phyloP scores from a whole-genome alignment of 345 rosid genomes.

The Gossypium stocksii region DNA sequence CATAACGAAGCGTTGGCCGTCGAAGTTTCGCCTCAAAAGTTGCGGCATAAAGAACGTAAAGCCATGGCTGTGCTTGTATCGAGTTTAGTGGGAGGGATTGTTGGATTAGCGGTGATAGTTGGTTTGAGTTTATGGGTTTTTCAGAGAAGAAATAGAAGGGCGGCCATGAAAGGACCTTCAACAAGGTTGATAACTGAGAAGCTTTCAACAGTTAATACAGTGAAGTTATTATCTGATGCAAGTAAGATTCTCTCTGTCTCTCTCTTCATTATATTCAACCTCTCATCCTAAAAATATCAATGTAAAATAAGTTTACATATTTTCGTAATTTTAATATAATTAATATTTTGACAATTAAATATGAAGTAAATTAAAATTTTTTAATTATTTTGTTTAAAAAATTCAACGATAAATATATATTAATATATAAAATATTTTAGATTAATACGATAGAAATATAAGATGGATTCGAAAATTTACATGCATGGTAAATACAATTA shows the following conservation, averaged over 20 bases:
- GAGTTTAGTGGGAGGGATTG: conserved; percentile 39
- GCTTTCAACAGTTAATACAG: conserved; percentile 28
- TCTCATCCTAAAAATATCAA: too few species aligned
- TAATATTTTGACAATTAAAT: too few species aligned
- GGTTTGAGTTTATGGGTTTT: conserved; percentile 28
- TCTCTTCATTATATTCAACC: neutral
- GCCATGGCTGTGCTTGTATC: conserved; percentile 33
- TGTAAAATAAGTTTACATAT: too few species aligned
- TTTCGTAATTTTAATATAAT: too few species aligned
- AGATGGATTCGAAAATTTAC: too few species aligned
- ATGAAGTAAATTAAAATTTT: too few species aligned
- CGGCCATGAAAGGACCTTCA: conserved; percentile 13
- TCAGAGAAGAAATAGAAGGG: conserved; percentile 17
- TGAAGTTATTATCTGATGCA: conserved; percentile 63
- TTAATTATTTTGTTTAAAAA: too few species aligned
- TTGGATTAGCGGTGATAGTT: conserved; percentile 34
- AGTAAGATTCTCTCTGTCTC: conserved; percentile 32
- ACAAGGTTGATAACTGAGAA: conserved; percentile 33
- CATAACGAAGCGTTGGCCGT: conserved; percentile 60
- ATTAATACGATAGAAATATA: too few species aligned
- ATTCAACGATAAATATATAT: too few species aligned
- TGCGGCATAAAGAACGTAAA: conserved; percentile 17
- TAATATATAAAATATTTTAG: too few species aligned
- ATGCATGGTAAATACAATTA: too few species aligned
- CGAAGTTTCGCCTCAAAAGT: conserved; percentile 32